Evolutionary conservation across 2,329 filamentous ascomycete species (phyloP).

Genomic region (Epichloe baconii): DNA sequence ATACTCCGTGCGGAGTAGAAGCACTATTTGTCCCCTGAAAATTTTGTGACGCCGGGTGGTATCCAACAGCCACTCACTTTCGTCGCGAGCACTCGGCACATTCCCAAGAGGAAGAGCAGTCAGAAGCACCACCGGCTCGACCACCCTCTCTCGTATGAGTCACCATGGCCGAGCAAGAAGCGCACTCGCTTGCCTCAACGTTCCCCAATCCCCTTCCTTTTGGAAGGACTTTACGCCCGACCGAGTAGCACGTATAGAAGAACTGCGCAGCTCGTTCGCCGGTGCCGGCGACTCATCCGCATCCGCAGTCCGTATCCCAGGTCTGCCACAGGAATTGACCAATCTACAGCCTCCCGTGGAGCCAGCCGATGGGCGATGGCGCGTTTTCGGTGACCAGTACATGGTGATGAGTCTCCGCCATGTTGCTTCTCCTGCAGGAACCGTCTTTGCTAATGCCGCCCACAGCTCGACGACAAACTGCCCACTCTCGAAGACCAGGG

Average conservation of each 20-base stretch:
- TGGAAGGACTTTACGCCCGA: conserved; percentile 76
- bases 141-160: neutral
- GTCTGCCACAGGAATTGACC: conserved; percentile 57
- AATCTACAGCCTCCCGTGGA: conserved; percentile 72
- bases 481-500: conserved; percentile 56
- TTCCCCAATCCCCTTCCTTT: conserved; percentile 80
- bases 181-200: conserved; percentile 42
- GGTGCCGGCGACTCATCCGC: conserved; percentile 14
- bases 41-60: no score
- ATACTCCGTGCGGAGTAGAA: no score
- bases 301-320: conserved; percentile 22
- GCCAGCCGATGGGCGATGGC: conserved; percentile 57
- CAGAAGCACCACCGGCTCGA: no score
- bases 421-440: neutral
- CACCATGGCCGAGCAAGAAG: conserved; percentile 45
- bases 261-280: conserved; percentile 27
- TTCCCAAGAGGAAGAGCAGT: no score
- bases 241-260: conserved; percentile 47
- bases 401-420: conserved; percentile 27
- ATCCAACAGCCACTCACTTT: no score
- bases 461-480: conserved; percentile 44
- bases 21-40: no score
- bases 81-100: no score
- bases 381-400: conserved; percentile 58
- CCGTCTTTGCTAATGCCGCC: neutral